Conservation (phyloP, 306 rosid species). For the Prunus fruticosa region DNA sequence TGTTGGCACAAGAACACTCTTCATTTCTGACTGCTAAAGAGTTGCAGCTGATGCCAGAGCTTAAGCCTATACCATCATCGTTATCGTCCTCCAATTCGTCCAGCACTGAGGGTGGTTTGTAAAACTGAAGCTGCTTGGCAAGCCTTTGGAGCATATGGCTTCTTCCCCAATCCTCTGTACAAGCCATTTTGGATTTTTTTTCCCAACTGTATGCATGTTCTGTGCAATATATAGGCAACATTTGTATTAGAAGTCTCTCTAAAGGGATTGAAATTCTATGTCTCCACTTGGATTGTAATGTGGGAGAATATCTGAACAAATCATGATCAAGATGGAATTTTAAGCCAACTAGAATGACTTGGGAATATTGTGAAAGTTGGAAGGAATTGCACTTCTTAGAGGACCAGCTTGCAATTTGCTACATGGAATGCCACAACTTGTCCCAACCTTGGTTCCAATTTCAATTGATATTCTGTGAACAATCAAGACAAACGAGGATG, state of each 20-base stretch:
- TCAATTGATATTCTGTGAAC: neutral
- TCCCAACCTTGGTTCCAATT: neutral
- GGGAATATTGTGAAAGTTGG: neutral
- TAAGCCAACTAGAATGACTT: slow-evolving; percentile 6
- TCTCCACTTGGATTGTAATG: neutral
- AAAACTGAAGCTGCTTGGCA: slow-evolving; percentile 19
- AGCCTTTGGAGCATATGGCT: slow-evolving; percentile 29
- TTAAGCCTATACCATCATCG: neutral
- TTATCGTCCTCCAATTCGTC: slow-evolving; percentile 9
- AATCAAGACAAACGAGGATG: neutral
- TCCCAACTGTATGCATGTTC: neutral
- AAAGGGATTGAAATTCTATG: neutral
- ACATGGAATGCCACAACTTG: neutral
- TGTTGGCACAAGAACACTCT: neutral
- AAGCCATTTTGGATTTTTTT: neutral
- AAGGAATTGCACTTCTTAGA: neutral
- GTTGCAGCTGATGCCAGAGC: neutral
- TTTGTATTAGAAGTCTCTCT: neutral
- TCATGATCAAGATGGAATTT: neutral
- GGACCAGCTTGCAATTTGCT: neutral
- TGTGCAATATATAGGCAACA: neutral
- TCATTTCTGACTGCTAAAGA: neutral
- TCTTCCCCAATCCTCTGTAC: slow-evolving; percentile 14
- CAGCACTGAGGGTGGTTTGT: neutral
- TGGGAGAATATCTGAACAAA: neutral